Percentiles rank a stretch among this genome's conserved stretches.
phyloP scores from a whole-genome alignment of 805 yeast genomes.

The Hanseniaspora vineae region DNA sequence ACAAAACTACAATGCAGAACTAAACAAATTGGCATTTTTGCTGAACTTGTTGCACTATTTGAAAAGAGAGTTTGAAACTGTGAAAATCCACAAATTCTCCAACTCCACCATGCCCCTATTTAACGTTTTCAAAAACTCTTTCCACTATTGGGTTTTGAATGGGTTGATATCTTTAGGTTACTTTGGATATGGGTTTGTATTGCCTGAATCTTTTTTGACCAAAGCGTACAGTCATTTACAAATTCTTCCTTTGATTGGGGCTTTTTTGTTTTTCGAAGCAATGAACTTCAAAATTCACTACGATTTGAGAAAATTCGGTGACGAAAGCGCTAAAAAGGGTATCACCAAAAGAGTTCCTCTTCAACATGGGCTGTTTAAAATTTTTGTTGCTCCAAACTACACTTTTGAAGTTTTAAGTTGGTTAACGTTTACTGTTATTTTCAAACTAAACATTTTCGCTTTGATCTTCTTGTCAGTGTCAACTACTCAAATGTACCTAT shows the following conservation, averaged over 20 bases:
- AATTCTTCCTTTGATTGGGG: slow-evolving; percentile 21
- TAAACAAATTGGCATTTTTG: slow-evolving; percentile 22
- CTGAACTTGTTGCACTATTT: slow-evolving; percentile 62
- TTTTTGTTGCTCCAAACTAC: slow-evolving; percentile 88
- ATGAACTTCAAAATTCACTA: slow-evolving; percentile 65
- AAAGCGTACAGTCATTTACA: not conserved
- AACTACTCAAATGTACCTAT: slow-evolving; percentile 69
- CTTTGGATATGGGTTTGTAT: slow-evolving; percentile 36
- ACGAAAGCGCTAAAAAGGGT: slow-evolving; percentile 23
- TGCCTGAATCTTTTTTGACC: slow-evolving; percentile 10
- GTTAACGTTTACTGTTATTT: slow-evolving; percentile 53
- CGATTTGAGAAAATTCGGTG: slow-evolving; percentile 42
- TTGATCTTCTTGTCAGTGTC: slow-evolving; percentile 60
- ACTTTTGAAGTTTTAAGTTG: slow-evolving; percentile 75
- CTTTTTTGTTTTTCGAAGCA: slow-evolving; percentile 49
- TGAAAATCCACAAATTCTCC: slow-evolving; percentile 75
- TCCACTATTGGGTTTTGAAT: slow-evolving; percentile 87
- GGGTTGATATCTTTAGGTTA: slow-evolving; percentile 44
- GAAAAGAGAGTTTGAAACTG: slow-evolving; percentile 82
- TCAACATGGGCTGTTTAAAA: slow-evolving; percentile 68
- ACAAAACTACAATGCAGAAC: slow-evolving; percentile 11
- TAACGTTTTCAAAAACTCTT: slow-evolving; percentile 77
- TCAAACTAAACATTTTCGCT: slow-evolving; percentile 64
- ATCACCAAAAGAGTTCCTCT: slow-evolving; percentile 30
- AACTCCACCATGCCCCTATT: slow-evolving; percentile 84